These are phyloP conservation scores for Colletotrichum sp. DNA, from an alignment of 2,329 filamentous ascomycete species.

Conservation along the genomic window DNA sequence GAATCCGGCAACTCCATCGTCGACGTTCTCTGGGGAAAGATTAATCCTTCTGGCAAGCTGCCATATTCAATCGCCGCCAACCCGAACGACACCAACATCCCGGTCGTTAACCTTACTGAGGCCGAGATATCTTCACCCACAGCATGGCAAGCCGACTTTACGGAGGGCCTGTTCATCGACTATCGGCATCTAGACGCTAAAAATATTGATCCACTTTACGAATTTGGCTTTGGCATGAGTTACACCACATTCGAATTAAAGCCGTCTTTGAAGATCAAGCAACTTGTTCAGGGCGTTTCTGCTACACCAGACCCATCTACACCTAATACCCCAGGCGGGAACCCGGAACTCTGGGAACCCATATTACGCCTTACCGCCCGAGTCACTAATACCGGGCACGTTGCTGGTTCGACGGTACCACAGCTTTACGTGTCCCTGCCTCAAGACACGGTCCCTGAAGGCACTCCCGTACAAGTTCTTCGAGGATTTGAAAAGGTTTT, in stretches of 20 bases:
- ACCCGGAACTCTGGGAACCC: constrained; percentile 48
- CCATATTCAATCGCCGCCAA: constrained; percentile 56
- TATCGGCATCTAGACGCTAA: constrained; percentile 57
- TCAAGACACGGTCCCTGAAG: constrained; percentile 16
- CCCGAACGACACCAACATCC: constrained; percentile 47
- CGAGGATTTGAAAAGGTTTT: constrained; percentile 68
- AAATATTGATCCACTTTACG: constrained; percentile 53
- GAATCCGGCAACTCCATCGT: constrained; percentile 77
- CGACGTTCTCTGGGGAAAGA: constrained; percentile 71
- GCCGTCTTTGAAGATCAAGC: constrained; percentile 46
- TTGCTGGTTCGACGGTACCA: constrained; percentile 67
- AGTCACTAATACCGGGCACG: constrained; percentile 67
- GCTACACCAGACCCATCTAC: constrained; percentile 39
- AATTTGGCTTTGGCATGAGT: constrained; percentile 70
- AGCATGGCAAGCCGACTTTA: constrained; percentile 55
- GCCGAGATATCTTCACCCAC: constrained; percentile 62
- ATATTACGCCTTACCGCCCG: constrained; percentile 58
- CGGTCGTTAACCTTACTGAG: constrained; percentile 53
- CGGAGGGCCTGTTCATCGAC: constrained; percentile 58
- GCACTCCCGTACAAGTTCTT: constrained; percentile 58
- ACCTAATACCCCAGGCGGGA: constrained; percentile 44
- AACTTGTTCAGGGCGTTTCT: constrained; percentile 35
- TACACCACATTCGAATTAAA: constrained; percentile 66
- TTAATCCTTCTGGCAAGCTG: constrained; percentile 49
- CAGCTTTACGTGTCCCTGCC: constrained; percentile 62